Conservation (phyloP, 805 yeast genomes). For the Candida montana region DNA sequence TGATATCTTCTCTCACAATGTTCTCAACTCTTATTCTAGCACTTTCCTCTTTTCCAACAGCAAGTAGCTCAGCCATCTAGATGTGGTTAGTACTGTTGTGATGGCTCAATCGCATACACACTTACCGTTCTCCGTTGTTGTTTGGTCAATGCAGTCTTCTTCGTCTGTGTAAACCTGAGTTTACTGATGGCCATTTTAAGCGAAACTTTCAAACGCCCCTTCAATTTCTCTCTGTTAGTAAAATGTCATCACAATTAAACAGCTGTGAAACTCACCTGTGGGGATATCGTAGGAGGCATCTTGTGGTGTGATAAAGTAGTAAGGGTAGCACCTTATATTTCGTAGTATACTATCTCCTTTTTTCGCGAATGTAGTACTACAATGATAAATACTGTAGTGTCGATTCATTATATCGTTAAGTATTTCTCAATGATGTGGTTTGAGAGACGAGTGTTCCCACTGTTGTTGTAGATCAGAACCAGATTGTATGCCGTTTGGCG, state of each 20-base stretch:
- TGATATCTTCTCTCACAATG: slow-evolving; percentile 75
- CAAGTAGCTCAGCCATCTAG: slow-evolving; percentile 64
- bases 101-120: background rate
- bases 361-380: no score
- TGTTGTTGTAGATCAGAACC: slow-evolving; percentile 64
- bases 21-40: slow-evolving; percentile 82
- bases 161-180: slow-evolving; percentile 62
- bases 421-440: slow-evolving; percentile 58
- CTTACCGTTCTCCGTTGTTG: slow-evolving; percentile 54
- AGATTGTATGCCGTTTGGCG: slow-evolving; percentile 85
- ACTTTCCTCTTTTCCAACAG: slow-evolving; percentile 69
- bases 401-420: slow-evolving; percentile 30
- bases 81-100: background rate
- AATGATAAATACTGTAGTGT: no score
- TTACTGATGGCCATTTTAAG: slow-evolving; percentile 65
- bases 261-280: slow-evolving; percentile 27
- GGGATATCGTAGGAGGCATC: slow-evolving; percentile 26
- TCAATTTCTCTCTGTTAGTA: no score
- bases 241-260: no score
- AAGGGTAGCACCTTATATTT: no score
- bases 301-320: no score
- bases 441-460: slow-evolving; percentile 68
- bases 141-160: slow-evolving; percentile 66
- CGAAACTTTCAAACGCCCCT: slow-evolving; percentile 28
- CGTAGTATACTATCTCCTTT: no score